Base-by-base conservation (phyloP, 2,329 filamentous ascomycete genomes). In the Beauveria sp. region DNA sequence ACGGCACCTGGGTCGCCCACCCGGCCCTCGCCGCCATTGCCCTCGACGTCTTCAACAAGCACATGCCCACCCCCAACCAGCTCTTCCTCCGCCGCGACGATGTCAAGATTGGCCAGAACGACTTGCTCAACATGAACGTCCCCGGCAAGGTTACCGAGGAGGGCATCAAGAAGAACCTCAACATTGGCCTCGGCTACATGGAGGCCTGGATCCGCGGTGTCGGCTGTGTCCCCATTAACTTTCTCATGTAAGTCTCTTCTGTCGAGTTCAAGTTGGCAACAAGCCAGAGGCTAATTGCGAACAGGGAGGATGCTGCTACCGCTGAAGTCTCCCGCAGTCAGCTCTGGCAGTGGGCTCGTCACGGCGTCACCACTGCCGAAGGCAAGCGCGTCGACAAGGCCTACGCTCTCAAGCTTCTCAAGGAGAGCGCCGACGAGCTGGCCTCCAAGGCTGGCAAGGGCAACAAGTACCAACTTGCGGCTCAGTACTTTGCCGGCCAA, bases 31-130 rank as follows among this genome's bases (percentile, higher is more conserved):
- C 94, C 5, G 68, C 82, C 62, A 96, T 97, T 69, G 93, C 94
- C 24, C 86, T 86, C 46, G 93, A 97, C 53, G 83, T 97, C 70
- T 99, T 99, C 84, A 96, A 97, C 84, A 88, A 92, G 80, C 80
- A 97, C 81, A 99, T 99, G 94, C 94, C 94, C 10, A 96, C 93
- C 3, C 92, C 94, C 53, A 99, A 99, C 80, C 94, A 99, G 78
- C 86, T 96, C 70, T 94, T 93, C 74, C 79, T 91, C 64, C 90
- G 92, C 65, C 88, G 92, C 64, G 92, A 97, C 76, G 93, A 97
- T 53, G 92, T 97, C 63, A 78, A 84, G 70, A 87, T 99, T 70
- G 87, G 87, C 52, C 87, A 86, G 70, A 96, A 94, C 70, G 94
- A 97, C 71, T 83, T 99, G 58, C 84, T 97, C 63, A 97, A 97